Evolutionary conservation across 176 grass and related monocot genomes (phyloP).

Genomic region (Cenchrus purpureus): DNA sequence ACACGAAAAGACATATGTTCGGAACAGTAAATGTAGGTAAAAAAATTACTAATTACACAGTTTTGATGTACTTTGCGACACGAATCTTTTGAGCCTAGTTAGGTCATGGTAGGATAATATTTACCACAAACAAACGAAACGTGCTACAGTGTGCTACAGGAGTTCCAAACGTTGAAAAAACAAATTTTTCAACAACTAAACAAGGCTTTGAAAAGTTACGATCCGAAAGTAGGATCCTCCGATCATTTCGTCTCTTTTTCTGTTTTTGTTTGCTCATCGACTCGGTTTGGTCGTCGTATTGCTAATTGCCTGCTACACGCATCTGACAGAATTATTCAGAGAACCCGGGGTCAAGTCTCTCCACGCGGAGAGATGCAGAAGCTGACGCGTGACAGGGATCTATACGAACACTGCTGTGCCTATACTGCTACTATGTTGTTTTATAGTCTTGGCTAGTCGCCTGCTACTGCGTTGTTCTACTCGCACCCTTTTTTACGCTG

Average conservation of each 20-base stretch:
- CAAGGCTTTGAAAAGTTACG: not conserved
- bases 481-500: not conserved
- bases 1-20: no score
- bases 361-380: constrained; percentile 39
- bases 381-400: not conserved
- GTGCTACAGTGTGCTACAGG: no score
- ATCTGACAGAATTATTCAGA: not conserved
- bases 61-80: no score
- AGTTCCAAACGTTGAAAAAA: no score
- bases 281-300: not conserved
- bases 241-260: not conserved
- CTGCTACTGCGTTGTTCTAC: not conserved
- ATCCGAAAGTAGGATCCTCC: not conserved
- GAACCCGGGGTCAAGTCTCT: constrained; percentile 3
- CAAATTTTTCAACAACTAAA: no score
- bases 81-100: no score
- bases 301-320: not conserved
- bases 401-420: no score
- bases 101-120: no score
- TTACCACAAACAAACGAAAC: no score
- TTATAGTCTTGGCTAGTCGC: not conserved
- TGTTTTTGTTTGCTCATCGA: no score
- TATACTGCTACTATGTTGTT: not conserved
- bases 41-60: no score
- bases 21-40: no score